Base-by-base conservation (phyloP, 257 asterid genomes). In the Petrea volubilis region DNA sequence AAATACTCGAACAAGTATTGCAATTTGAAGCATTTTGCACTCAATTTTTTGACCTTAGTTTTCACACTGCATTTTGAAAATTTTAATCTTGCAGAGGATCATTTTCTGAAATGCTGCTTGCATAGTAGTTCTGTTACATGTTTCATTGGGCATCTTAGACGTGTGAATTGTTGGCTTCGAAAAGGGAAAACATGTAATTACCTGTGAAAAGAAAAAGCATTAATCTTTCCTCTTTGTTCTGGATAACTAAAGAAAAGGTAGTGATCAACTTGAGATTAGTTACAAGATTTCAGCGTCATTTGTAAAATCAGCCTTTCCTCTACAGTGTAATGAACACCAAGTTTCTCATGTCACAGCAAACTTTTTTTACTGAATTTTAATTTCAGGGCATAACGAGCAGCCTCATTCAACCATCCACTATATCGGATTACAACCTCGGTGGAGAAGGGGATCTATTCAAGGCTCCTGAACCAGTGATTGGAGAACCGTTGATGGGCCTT, bases 361-460 rank as follows among this genome's bases (percentile, higher is more conserved):
- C 18, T 5, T 44, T 61, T 64, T 47, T 73, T 57, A 43, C 63
- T 53, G 33, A 58, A 74, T 68, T 55, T 44, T 63, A 52, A 65
- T 5, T 73, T 52, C 75, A 85, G 86, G 86, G 60, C 25, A 43
- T 80, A 41, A 78, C 88, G 55, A 76, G 70, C 28, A 75, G 81
- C 73, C 72, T 82, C 65, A 24, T 75, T 59, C 86, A 76, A 63
- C 68, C 87, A 53, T 83, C 91, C 40, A 40, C 82, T 47, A 82
- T 91, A 69, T 78, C 88, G 1, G 98, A 92, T n/a, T 95, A 92
- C 85, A 87, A 87, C 82, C 90, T 88, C 7, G 93, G 98, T 28
- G 94, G 72, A 68, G 99, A 87, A 74, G 96, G 94, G 8, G 97
- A 92, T 78, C 97, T 95, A 64, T 95, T 95, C 85, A 88, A 88